Conservation (phyloP, 2,329 filamentous ascomycete genomes). For the Eurotiales sp. region DNA sequence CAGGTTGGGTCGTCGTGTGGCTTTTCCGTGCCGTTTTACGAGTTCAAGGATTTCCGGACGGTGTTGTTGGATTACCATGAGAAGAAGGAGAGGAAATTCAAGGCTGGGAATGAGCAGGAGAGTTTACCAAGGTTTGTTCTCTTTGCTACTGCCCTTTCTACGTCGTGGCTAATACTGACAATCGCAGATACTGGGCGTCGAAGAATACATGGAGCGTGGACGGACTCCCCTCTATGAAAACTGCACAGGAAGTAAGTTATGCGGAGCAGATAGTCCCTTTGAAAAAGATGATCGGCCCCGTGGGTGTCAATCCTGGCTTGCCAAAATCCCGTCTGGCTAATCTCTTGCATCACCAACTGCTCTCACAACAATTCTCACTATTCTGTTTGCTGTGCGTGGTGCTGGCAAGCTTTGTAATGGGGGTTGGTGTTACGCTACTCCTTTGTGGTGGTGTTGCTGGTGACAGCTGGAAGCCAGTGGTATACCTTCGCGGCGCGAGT, state of each 20-base stretch:
- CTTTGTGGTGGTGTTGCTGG: conserved; percentile 4
- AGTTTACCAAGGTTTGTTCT: conserved; percentile 11
- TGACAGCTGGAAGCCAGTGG: neutral
- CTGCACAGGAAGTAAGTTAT: conserved; percentile 1
- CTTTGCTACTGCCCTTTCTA: neutral
- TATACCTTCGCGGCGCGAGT: neutral
- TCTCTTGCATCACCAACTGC: neutral
- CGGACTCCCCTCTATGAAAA: conserved; percentile 10
- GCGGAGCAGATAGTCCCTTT: conserved; percentile 11
- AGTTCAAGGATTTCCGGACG: conserved; percentile 13
- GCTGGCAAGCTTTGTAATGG: conserved; percentile 9
- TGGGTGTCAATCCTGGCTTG: conserved; percentile 11
- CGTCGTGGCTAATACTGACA: neutral
- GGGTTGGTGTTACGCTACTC: conserved; percentile 3
- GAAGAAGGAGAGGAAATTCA: conserved; percentile 10
- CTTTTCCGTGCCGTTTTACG: conserved; percentile 13
- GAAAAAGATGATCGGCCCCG: conserved; percentile 13
- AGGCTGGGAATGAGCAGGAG: conserved; percentile 12
- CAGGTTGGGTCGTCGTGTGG: conserved; percentile 15
- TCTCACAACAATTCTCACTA: neutral
- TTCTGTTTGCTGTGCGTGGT: conserved; percentile 3
- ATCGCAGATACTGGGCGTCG: conserved; percentile 11
- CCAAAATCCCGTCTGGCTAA: neutral
- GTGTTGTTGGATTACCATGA: conserved; percentile 3
- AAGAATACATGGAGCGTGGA: conserved; percentile 16